Conservation (phyloP, 225 moss, liverwort and hornwort species). For the Pseudoscleropodium purum region DNA sequence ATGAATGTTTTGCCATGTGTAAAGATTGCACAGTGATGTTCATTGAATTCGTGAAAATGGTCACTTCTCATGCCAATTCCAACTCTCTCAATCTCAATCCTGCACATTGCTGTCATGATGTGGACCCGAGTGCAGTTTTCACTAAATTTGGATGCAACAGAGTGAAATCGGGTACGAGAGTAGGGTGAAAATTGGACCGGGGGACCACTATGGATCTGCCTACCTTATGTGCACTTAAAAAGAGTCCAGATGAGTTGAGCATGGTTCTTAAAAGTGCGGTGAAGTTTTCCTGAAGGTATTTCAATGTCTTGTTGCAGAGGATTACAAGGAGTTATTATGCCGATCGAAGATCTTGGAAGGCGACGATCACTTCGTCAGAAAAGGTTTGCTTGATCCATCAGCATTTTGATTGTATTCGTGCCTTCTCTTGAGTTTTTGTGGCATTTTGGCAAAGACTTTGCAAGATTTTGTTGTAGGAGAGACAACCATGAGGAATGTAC, state of each 20-base stretch:
- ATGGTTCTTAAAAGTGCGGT: not conserved
- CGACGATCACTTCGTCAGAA: constrained; percentile 34
- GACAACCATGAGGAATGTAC: not conserved
- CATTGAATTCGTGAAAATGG: not conserved
- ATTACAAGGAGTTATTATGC: constrained; percentile 19
- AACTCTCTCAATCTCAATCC: not conserved
- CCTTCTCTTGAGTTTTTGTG: not conserved
- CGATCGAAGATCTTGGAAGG: constrained; percentile 32
- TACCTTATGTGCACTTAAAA: not conserved
- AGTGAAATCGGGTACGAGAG: not conserved
- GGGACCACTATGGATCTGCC: not conserved
- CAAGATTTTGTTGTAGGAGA: not conserved
- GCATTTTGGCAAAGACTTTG: not conserved
- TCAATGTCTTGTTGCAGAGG: constrained; percentile 10
- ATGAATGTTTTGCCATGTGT: not conserved
- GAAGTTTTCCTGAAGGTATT: not conserved
- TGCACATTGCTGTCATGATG: too few species aligned
- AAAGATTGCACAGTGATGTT: not conserved
- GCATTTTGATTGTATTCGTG: not conserved
- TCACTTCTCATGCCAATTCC: not conserved
- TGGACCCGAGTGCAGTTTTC: not conserved
- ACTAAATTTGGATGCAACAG: not conserved
- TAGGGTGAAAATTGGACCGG: not conserved
- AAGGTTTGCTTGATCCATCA: constrained; percentile 15
- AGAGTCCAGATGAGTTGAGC: not conserved